phyloP scores from a whole-genome alignment of 2,329 filamentous ascomycete species.

The Aspergillus udagawae region DNA sequence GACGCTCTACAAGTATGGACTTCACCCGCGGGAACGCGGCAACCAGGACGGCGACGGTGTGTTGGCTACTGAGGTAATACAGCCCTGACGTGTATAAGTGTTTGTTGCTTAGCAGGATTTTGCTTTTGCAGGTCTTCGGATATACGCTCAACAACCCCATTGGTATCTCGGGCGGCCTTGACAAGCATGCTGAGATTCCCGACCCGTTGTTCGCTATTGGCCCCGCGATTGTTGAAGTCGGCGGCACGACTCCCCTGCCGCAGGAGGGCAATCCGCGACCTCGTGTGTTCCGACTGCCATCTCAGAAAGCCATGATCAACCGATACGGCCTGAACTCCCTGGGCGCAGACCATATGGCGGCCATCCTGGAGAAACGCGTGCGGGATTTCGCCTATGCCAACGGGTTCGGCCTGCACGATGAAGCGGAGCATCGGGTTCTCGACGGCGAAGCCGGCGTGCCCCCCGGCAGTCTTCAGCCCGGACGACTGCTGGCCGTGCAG shows the following conservation, averaged over 20 bases:
- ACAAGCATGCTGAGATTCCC: conserved; percentile 89
- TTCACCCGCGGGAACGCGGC: conserved; percentile 81
- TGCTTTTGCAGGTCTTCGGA: conserved; percentile 61
- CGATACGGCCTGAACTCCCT: conserved; percentile 92
- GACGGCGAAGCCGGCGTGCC: conserved; percentile 73
- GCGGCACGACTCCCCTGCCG: conserved; percentile 80
- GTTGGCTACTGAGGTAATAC: conserved; percentile 48
- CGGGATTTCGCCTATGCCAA: conserved; percentile 68
- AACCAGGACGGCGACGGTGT: conserved; percentile 51
- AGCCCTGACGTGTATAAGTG: not conserved
- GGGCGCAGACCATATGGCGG: conserved; percentile 83
- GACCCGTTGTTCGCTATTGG: conserved; percentile 81
- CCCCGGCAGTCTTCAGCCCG: conserved; percentile 72
- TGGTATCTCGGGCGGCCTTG: conserved; percentile 90
- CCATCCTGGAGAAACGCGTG: conserved; percentile 71
- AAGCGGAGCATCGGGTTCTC: conserved; percentile 67
- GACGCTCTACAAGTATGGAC: conserved; percentile 65
- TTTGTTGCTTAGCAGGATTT: not conserved
- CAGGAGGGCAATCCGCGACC: conserved; percentile 85
- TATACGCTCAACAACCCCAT: conserved; percentile 77
- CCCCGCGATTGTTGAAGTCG: conserved; percentile 83
- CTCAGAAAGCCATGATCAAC: conserved; percentile 85
- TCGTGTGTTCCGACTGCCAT: conserved; percentile 80
- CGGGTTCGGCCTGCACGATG: conserved; percentile 61
- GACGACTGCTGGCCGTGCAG: conserved; percentile 81